phyloP scores from a whole-genome alignment of 2,329 filamentous ascomycete species.

The Hirsutella minnesotensis region DNA sequence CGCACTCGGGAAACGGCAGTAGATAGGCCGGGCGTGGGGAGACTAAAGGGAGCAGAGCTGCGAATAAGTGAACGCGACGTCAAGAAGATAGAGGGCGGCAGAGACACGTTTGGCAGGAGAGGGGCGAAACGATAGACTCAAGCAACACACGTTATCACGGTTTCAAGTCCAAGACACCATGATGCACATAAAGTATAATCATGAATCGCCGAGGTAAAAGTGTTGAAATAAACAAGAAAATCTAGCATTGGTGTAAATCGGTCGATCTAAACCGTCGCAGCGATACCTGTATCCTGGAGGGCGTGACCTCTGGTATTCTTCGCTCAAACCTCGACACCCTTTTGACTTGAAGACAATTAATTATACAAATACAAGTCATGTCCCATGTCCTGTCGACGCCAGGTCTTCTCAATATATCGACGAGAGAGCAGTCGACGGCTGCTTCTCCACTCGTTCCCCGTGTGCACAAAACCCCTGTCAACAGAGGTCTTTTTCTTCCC shows the following conservation, averaged over 20 bases:
- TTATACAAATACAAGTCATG: neutral
- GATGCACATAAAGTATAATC: too few species aligned
- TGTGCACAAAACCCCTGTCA: neutral
- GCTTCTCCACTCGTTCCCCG: conserved; percentile 9
- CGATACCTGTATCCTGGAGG: neutral
- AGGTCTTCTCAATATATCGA: neutral
- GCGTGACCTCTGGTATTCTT: neutral
- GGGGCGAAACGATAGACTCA: neutral
- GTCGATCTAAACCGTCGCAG: neutral
- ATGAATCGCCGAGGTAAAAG: neutral
- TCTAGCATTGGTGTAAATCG: neutral
- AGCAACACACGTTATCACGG: too few species aligned
- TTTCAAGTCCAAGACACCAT: too few species aligned
- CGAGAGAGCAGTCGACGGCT: neutral
- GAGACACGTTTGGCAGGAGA: conserved; percentile 27
- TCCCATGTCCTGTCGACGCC: neutral
- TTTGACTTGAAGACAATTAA: neutral
- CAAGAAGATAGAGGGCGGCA: conserved; percentile 50
- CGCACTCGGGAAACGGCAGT: conserved; percentile 46
- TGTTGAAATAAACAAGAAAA: neutral
- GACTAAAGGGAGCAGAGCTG: conserved; percentile 67
- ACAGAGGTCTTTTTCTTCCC: conserved; percentile 6
- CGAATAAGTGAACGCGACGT: conserved; percentile 70
- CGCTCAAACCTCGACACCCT: neutral
- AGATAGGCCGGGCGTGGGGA: conserved; percentile 69